These are phyloP conservation scores for Zymoseptoria brevis DNA, from an alignment of 2,329 filamentous ascomycete genomes.

Conservation along the genomic window DNA sequence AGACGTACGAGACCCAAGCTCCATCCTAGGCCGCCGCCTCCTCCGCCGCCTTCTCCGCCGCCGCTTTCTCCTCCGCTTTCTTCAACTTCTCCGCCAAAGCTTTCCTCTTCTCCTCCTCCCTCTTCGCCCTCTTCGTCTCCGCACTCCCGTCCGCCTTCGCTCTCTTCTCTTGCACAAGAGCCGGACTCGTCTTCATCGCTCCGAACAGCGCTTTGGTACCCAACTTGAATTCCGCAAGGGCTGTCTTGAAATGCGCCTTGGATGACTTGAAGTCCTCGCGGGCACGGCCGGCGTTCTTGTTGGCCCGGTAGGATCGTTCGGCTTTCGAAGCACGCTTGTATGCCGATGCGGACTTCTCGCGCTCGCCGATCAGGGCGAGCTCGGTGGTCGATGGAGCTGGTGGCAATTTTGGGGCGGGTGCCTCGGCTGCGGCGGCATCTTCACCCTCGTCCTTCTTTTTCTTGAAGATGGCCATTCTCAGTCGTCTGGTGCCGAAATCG, in stretches of 20 bases:
- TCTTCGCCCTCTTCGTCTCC: background rate
- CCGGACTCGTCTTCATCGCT: background rate
- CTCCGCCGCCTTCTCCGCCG: background rate
- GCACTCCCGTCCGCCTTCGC: background rate
- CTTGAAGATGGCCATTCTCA: background rate
- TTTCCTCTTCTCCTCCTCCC: background rate
- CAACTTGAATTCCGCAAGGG: background rate
- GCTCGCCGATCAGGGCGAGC: background rate
- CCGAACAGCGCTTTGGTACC: background rate
- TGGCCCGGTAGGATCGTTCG: background rate
- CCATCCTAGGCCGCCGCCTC: background rate
- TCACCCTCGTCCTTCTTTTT: background rate
- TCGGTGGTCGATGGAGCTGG: background rate
- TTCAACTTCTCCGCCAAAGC: background rate
- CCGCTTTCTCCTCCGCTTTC: background rate
- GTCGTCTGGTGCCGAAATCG: background rate
- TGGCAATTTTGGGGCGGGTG: background rate
- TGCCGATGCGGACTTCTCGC: background rate
- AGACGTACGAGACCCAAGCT: background rate
- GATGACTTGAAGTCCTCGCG: background rate
- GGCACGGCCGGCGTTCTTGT: background rate
- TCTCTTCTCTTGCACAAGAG: slow-evolving; percentile 39
- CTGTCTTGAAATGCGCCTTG: background rate
- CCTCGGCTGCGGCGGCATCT: background rate
- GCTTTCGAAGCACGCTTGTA: background rate